A percentile compares a stretch with the other conserved stretches of the same genome.
phyloP scores from a whole-genome alignment of 192 early-diverging fungal genomes.

The Coemansia asiatica region DNA sequence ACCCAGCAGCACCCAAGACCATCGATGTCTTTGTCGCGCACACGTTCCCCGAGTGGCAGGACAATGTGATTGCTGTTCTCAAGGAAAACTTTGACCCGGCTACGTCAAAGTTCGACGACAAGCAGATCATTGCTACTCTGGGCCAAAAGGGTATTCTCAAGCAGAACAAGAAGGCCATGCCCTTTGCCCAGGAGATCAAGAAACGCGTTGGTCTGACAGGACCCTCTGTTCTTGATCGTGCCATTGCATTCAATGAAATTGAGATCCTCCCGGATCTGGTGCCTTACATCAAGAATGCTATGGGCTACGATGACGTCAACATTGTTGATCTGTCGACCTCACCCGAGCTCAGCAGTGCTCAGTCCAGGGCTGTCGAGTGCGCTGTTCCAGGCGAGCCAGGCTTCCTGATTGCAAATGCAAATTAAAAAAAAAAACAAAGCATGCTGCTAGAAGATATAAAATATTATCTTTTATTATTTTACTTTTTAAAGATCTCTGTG shows the following conservation, averaged over 20 bases:
- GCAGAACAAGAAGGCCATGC: slow-evolving; percentile 92
- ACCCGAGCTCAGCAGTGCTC: slow-evolving; percentile 27
- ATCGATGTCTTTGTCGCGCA: slow-evolving; percentile 79
- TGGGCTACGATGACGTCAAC: slow-evolving; percentile 60
- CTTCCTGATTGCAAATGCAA: slow-evolving; percentile 35
- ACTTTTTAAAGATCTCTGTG: too few relatives aligned
- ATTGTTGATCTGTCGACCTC: slow-evolving; percentile 53
- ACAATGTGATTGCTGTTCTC: slow-evolving; percentile 60
- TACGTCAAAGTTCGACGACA: slow-evolving; percentile 69
- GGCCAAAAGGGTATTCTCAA: slow-evolving; percentile 74
- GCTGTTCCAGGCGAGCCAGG: slow-evolving; percentile 53
- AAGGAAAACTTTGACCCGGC: slow-evolving; percentile 59
- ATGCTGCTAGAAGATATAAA: background rate
- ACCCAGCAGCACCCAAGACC: slow-evolving; percentile 64
- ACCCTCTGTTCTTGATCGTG: slow-evolving; percentile 72
- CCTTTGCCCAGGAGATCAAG: slow-evolving; percentile 90
- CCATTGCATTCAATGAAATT: slow-evolving; percentile 79
- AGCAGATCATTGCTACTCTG: slow-evolving; percentile 69
- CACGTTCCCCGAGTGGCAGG: slow-evolving; percentile 95
- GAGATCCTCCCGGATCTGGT: slow-evolving; percentile 60
- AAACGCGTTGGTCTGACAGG: slow-evolving; percentile 73
- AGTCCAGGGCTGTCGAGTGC: slow-evolving; percentile 29
- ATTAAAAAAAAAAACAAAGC: too few relatives aligned
- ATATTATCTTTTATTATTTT: background rate
- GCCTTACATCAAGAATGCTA: slow-evolving; percentile 60